Conservation (phyloP, 2,329 filamentous ascomycete species). For the Nemania abortiva region DNA sequence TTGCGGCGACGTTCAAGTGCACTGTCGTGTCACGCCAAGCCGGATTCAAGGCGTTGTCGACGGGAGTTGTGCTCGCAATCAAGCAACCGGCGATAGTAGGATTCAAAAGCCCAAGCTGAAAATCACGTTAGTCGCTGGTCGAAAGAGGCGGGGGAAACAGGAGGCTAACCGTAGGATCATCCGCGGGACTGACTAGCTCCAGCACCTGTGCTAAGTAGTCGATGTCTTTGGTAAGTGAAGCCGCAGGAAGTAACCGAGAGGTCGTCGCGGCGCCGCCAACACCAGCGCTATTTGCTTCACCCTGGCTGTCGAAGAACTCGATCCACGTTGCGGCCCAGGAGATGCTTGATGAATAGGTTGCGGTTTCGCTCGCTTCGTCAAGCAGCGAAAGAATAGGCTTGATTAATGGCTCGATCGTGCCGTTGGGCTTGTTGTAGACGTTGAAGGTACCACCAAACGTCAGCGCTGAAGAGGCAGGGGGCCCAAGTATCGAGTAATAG, state of each 20-base stretch:
- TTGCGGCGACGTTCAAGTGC: neutral
- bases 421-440: neutral
- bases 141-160: no score
- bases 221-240: no score
- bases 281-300: no score
- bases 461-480: no score
- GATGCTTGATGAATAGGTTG: neutral
- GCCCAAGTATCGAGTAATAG: no score
- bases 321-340: neutral
- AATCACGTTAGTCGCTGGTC: no score
- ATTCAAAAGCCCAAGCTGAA: neutral
- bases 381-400: neutral
- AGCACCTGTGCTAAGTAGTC: no score
- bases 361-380: neutral
- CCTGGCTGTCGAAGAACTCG: no score
- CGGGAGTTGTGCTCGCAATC: neutral
- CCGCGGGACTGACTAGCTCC: no score
- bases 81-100: neutral
- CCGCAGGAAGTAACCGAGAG: no score
- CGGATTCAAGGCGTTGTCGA: constrained; percentile 5
- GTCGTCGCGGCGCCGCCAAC: no score
- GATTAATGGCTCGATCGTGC: neutral
- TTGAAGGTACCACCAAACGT: neutral
- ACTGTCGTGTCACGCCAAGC: constrained; percentile 4
- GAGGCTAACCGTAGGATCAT: no score